Percentiles rank a stretch among this genome's conserved stretches.
phyloP scores from a whole-genome alignment of 352 stramenopile genomes.

The Globisporangium iwayamae region DNA sequence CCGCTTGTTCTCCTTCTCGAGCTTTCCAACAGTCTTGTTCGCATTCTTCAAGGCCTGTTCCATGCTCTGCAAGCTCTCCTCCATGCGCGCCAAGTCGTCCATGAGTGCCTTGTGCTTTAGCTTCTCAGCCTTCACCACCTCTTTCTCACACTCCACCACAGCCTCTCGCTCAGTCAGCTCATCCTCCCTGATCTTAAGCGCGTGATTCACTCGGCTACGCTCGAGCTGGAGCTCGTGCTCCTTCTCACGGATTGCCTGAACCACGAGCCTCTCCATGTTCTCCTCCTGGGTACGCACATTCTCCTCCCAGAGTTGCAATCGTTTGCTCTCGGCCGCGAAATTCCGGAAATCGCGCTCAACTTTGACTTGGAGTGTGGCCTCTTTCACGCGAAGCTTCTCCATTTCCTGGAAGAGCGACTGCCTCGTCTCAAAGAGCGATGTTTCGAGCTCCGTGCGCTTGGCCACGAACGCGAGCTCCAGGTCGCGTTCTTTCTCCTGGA shows the following conservation, averaged over 20 bases:
- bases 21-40: not conserved
- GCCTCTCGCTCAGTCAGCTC: slow-evolving; percentile 29
- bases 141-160: slow-evolving; percentile 10
- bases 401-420: slow-evolving; percentile 67
- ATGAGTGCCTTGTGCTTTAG: slow-evolving; percentile 6
- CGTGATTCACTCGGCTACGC: slow-evolving; percentile 23
- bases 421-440: slow-evolving; percentile 57
- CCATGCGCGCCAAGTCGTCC: slow-evolving; percentile 12
- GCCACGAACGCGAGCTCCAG: slow-evolving; percentile 55
- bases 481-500: slow-evolving; percentile 57
- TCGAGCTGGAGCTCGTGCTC: slow-evolving; percentile 48
- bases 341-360: slow-evolving; percentile 42
- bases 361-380: slow-evolving; percentile 48
- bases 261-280: slow-evolving; percentile 39
- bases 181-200: slow-evolving; percentile 29
- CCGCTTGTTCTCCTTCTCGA: slow-evolving; percentile 24
- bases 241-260: slow-evolving; percentile 41
- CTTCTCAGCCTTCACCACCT: slow-evolving; percentile 11
- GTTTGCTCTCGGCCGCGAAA: slow-evolving; percentile 41
- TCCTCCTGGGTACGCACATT: slow-evolving; percentile 39
- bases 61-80: slow-evolving; percentile 8
- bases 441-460: slow-evolving; percentile 50
- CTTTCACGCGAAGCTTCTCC: slow-evolving; percentile 50
- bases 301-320: slow-evolving; percentile 45
- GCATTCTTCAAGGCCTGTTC: slow-evolving; percentile 11